These are phyloP conservation scores for Talaromyces amestolkiae DNA, from an alignment of 2,329 filamentous ascomycete species.

Conservation along the genomic window DNA sequence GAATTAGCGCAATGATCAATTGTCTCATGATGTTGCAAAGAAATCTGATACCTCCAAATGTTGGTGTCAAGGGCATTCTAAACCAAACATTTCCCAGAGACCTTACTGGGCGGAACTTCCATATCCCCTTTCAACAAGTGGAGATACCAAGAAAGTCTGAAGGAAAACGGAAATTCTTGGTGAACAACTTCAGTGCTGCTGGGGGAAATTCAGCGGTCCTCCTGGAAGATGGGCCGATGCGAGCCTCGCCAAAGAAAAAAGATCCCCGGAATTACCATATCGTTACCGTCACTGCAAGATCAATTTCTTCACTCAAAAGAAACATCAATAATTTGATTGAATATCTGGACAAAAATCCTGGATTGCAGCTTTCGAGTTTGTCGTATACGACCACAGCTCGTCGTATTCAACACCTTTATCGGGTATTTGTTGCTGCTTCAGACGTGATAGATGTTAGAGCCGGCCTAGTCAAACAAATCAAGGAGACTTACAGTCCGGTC, in stretches of 20 bases:
- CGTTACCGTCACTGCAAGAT: not conserved
- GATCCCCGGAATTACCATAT: not conserved
- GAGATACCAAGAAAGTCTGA: no score
- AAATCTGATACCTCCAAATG: not conserved
- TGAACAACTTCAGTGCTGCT: not conserved
- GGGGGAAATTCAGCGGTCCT: not conserved
- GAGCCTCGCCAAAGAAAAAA: not conserved
- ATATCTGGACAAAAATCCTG: no score
- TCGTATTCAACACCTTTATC: no score
- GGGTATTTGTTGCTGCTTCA: no score
- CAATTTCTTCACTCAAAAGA: no score
- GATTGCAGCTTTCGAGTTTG: no score
- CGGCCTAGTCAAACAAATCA: no score
- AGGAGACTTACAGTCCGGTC: no score
- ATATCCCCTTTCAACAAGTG: not conserved
- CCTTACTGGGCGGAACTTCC: not conserved
- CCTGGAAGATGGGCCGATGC: not conserved
- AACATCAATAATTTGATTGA: no score
- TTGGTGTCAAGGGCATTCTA: not conserved
- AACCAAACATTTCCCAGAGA: not conserved
- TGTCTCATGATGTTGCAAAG: slow-evolving; percentile 4
- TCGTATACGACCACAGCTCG: no score
- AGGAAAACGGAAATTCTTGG: not conserved
- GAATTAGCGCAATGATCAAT: not conserved
- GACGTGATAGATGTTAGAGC: no score